Conservation (phyloP, 768 basidiomycete genomes). For the Hemileccinum rubropunctum region DNA sequence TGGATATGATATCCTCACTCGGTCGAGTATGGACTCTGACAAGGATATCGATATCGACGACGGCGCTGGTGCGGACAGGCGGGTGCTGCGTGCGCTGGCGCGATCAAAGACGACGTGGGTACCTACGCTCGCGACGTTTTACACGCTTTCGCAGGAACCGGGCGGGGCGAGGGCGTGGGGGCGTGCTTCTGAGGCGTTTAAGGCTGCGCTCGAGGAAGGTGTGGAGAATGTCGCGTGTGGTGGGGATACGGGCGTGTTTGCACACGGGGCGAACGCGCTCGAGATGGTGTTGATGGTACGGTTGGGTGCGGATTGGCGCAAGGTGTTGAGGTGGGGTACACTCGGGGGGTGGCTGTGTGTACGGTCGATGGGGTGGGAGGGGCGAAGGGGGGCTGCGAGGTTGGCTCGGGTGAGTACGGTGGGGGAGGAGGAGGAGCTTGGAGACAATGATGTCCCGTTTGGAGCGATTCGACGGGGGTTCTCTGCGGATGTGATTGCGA, state of each 20-base stretch:
- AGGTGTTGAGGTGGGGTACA: constrained; percentile 58
- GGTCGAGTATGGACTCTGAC: not conserved
- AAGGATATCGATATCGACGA: not conserved
- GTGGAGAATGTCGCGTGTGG: no score
- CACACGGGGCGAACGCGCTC: constrained; percentile 57
- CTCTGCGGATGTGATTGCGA: constrained; percentile 49
- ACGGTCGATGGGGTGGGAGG: constrained; percentile 47
- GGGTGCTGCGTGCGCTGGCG: constrained; percentile 19
- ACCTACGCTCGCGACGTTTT: constrained; percentile 55
- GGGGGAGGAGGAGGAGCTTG: constrained; percentile 25
- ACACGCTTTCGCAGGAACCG: constrained; percentile 28
- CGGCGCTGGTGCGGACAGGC: no score
- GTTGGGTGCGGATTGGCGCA: constrained; percentile 50
- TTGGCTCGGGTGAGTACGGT: constrained; percentile 26
- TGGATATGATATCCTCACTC: constrained; percentile 32
- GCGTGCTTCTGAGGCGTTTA: constrained; percentile 39
- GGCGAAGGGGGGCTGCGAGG: constrained; percentile 21
- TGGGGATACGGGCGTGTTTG: not conserved
- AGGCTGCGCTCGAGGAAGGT: not conserved
- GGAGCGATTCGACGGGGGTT: constrained; percentile 53
- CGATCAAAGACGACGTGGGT: constrained; percentile 45
- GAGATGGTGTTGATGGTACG: constrained; percentile 61
- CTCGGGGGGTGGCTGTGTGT: constrained; percentile 58
- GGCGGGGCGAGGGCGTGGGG: constrained; percentile 35
- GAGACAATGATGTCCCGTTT: constrained; percentile 55